Conservation (phyloP, 73 alveolate genomes). For the Paramecium sexaurelia region DNA sequence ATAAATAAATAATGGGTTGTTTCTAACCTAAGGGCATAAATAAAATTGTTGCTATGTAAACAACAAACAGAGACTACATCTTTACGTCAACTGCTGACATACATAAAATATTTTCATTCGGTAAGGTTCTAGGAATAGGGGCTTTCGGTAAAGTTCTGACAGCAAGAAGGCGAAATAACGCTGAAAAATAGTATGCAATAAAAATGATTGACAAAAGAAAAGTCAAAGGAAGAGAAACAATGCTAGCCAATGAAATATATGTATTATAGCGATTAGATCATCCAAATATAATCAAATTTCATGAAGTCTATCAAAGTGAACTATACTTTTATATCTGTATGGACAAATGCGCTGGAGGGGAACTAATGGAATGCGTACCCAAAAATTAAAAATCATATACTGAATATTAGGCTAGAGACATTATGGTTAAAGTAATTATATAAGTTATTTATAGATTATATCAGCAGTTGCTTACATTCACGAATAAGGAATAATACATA, state of each 20-base stretch:
- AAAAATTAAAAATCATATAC: not conserved
- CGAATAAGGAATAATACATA: constrained; percentile 33
- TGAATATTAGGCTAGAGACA: not conserved
- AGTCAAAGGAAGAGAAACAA: constrained; percentile 2
- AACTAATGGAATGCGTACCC: constrained; percentile 11
- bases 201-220: constrained; percentile 33
- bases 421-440: not conserved
- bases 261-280: constrained; percentile 7
- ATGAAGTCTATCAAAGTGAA: constrained; percentile 37
- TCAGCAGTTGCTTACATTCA: constrained; percentile 63
- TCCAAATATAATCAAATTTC: constrained; percentile 54
- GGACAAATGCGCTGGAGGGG: constrained; percentile 37
- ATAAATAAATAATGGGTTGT: constrained; percentile 40
- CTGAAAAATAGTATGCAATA: not conserved
- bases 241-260: constrained; percentile 49
- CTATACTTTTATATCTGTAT: constrained; percentile 36
- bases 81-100: constrained; percentile 49
- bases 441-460: not conserved
- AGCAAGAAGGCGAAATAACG: constrained; percentile 24
- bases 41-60: constrained; percentile 36
- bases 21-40: not conserved
- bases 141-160: constrained; percentile 42
- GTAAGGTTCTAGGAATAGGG: constrained; percentile 33
- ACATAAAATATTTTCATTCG: constrained; percentile 13
- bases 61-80: constrained; percentile 5